Evolutionary conservation across 768 basidiomycete species (phyloP).

Genomic region (Hygrophoropsis aurantiaca): DNA sequence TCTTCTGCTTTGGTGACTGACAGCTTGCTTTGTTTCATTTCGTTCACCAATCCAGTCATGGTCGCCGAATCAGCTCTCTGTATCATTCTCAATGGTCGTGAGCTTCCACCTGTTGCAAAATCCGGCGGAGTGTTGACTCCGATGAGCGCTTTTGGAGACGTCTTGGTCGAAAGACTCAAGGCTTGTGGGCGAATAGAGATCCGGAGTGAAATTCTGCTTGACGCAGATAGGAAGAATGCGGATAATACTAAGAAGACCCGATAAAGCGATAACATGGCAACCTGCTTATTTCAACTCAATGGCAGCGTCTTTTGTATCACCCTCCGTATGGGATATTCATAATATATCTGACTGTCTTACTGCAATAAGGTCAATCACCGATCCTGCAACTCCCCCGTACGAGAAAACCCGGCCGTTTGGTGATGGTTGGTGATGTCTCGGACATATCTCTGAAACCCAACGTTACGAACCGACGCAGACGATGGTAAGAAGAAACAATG

Average conservation of each 20-base stretch:
- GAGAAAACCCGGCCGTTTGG: too few species aligned
- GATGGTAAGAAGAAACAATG: too few species aligned
- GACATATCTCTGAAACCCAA: too few species aligned
- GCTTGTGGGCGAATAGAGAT: conserved; percentile 57
- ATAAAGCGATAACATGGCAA: too few species aligned
- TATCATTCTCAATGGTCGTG: conserved; percentile 54
- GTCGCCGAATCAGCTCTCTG: conserved; percentile 78
- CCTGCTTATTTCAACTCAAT: too few species aligned
- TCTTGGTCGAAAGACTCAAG: conserved; percentile 66
- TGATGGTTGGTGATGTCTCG: too few species aligned
- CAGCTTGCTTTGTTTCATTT: conserved; percentile 2
- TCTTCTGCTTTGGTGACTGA: conserved; percentile 10
- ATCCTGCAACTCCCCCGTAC: too few species aligned
- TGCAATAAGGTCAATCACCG: too few species aligned
- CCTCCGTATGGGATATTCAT: too few species aligned
- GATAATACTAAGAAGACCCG: too few species aligned
- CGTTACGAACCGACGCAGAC: too few species aligned
- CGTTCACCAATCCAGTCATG: conserved; percentile 49
- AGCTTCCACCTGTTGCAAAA: conserved; percentile 55
- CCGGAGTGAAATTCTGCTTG: conserved; percentile 43
- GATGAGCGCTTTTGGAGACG: conserved; percentile 77
- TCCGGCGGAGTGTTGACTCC: conserved; percentile 84
- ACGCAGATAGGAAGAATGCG: conserved; percentile 10
- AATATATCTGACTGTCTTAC: too few species aligned
- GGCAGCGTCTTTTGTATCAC: conserved; percentile 29